phyloP scores from a whole-genome alignment of 352 stramenopile genomes.

The Phytophthora nicotianae region DNA sequence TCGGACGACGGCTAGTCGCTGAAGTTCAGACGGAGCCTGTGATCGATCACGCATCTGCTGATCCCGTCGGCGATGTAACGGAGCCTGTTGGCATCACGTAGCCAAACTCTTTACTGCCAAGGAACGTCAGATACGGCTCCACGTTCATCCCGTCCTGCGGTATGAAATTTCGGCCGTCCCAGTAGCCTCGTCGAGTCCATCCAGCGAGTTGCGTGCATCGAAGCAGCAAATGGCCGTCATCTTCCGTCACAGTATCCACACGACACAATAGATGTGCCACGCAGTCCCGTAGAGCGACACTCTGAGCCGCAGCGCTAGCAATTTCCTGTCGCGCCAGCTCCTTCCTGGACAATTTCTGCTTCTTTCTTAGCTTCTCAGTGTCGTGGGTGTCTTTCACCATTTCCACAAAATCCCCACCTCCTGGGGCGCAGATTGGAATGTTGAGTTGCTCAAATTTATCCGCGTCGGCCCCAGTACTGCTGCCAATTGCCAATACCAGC shows the following conservation, averaged over 20 bases:
- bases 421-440: conserved; percentile 55
- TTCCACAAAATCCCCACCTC: conserved; percentile 21
- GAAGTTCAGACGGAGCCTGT: conserved; percentile 17
- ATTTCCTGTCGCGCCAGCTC: conserved; percentile 48
- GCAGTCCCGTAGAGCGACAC: conserved; percentile 57
- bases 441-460: conserved; percentile 71
- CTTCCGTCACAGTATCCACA: conserved; percentile 66
- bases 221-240: conserved; percentile 75
- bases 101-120: conserved; percentile 80
- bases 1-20: conserved; percentile 16
- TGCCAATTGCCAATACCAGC: conserved; percentile 78
- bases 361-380: conserved; percentile 30
- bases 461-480: conserved; percentile 49
- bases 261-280: conserved; percentile 70
- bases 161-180: conserved; percentile 84
- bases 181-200: conserved; percentile 67
- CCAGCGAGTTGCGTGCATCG: conserved; percentile 70
- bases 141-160: conserved; percentile 30
- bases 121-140: conserved; percentile 79
- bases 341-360: conserved; percentile 68
- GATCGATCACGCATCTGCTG: conserved; percentile 22
- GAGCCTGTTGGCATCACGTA: conserved; percentile 48
- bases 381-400: not conserved
- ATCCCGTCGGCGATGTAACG: conserved; percentile 8
- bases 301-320: conserved; percentile 27